phyloP scores from a whole-genome alignment of 371 early-diverging fungal species.

The Zancudomyces culisetae region DNA sequence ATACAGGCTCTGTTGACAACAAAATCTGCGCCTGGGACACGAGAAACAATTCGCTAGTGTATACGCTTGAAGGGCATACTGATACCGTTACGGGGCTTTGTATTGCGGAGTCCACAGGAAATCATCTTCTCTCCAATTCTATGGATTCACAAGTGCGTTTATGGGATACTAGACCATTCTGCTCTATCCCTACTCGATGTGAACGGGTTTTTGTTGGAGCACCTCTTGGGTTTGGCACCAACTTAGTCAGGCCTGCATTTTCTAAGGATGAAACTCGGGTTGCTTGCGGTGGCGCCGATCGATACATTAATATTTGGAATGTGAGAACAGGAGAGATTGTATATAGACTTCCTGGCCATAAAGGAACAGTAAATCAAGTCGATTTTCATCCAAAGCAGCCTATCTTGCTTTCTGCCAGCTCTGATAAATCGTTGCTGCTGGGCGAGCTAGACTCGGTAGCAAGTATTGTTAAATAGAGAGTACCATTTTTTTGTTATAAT shows the following conservation, averaged over 20 bases:
- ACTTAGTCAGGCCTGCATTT: constrained; percentile 74
- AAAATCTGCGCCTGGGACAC: constrained; percentile 78
- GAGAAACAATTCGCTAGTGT: constrained; percentile 41
- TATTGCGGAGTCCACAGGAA: constrained; percentile 61
- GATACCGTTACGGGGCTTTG: constrained; percentile 81
- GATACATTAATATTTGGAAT: constrained; percentile 90
- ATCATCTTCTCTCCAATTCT: constrained; percentile 54
- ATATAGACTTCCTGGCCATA: constrained; percentile 94
- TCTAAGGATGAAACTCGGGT: constrained; percentile 75
- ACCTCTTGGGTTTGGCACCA: constrained; percentile 86
- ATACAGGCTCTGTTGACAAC: constrained; percentile 80
- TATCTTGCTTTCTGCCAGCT: constrained; percentile 65
- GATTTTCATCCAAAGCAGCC: constrained; percentile 88
- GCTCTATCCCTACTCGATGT: constrained; percentile 29
- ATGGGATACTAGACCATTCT: constrained; percentile 88
- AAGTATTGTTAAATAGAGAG: not conserved
- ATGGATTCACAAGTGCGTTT: constrained; percentile 91
- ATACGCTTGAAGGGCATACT: constrained; percentile 58
- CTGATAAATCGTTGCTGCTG: constrained; percentile 69
- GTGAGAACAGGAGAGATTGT: constrained; percentile 58
- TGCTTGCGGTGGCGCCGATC: constrained; percentile 82
- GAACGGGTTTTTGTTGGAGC: constrained; percentile 40
- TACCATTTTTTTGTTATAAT: too few relatives aligned
- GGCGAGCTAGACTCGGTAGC: constrained; percentile 49
- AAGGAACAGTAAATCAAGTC: constrained; percentile 87